phyloP scores from a whole-genome alignment of 305 asterid species.

The Fraxinus angustifolia region DNA sequence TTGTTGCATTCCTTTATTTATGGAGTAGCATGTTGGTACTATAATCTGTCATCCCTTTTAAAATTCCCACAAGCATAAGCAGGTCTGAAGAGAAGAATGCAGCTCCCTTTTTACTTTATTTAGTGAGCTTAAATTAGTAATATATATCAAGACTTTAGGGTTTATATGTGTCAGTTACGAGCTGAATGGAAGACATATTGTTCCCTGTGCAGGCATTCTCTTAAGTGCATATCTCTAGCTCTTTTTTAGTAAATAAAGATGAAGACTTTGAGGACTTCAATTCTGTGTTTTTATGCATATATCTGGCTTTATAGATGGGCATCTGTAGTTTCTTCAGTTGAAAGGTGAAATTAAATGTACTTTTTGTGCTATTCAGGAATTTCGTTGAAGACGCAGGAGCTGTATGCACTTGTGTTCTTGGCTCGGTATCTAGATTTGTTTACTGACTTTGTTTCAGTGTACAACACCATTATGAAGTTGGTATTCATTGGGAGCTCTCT shows the following conservation, averaged over 20 bases:
- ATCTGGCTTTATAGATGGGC: neutral
- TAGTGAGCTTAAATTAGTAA: neutral
- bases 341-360: conserved; percentile 19
- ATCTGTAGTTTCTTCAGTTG: neutral
- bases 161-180: neutral
- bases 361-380: conserved; percentile 48
- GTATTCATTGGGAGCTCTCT: conserved; percentile 79
- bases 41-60: neutral
- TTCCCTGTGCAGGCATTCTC: neutral
- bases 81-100: neutral
- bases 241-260: neutral
- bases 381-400: conserved; percentile 88
- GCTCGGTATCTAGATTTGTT: conserved; percentile 82
- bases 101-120: neutral
- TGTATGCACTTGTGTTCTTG: conserved; percentile 74
- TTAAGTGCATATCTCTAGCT: neutral
- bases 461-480: conserved; percentile 75
- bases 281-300: neutral
- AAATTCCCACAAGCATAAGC: neutral
- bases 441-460: conserved; percentile 69
- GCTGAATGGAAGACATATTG: neutral
- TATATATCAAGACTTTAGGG: neutral
- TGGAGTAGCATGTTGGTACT: neutral
- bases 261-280: neutral
- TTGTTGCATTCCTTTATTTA: neutral